These are phyloP conservation scores for Nicotiana tomentosiformis DNA, from an alignment of 257 asterid species.

Conservation along the genomic window DNA sequence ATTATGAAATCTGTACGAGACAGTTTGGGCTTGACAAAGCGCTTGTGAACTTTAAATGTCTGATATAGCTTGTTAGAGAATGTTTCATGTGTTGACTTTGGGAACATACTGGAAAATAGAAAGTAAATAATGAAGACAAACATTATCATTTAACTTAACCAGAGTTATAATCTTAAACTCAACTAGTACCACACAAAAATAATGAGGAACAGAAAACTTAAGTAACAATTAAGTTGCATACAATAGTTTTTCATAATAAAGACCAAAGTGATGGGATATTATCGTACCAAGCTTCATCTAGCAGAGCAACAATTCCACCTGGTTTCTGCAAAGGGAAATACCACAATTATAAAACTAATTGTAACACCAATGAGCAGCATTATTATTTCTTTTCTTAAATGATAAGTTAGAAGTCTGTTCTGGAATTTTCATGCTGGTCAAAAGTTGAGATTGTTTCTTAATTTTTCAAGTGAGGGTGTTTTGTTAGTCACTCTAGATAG, in stretches of 20 bases:
- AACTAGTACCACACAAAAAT: neutral
- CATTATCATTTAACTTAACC: neutral
- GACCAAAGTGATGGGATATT: constrained; percentile 13
- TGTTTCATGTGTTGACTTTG: constrained; percentile 96
- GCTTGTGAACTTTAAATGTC: constrained; percentile 86
- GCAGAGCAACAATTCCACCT: constrained; percentile 89
- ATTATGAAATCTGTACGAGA: constrained; percentile 89
- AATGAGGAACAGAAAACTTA: neutral
- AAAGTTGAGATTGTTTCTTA: neutral
- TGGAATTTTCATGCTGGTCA: neutral
- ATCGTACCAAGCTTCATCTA: constrained; percentile 92
- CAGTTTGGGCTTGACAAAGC: constrained; percentile 91
- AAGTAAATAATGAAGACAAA: constrained; percentile 20
- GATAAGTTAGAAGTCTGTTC: neutral
- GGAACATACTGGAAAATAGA: constrained; percentile 80
- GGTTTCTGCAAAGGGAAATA: constrained; percentile 75
- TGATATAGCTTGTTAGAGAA: constrained; percentile 91
- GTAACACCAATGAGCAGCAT: neutral
- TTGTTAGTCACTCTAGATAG: neutral
- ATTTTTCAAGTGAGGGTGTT: neutral
- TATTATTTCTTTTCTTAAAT: neutral
- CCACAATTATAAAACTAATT: constrained; percentile 14
- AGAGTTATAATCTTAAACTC: constrained; percentile 8
- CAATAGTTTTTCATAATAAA: neutral
- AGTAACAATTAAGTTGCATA: constrained; percentile 12